These are phyloP conservation scores for Voacanga thouarsii DNA, from an alignment of 257 asterid species.

Conservation along the genomic window DNA sequence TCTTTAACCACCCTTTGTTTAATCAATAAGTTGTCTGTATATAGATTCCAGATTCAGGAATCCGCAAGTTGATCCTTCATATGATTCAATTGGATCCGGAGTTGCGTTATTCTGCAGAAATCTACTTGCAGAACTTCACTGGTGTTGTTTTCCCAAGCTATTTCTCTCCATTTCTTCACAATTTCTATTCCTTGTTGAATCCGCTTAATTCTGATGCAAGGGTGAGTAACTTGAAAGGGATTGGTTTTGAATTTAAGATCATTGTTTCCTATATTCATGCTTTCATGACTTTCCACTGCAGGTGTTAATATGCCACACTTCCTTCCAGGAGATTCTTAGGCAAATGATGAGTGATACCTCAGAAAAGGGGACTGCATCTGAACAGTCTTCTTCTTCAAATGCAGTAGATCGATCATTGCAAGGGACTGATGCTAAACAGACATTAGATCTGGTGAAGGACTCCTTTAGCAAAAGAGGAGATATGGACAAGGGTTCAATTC, in stretches of 20 bases:
- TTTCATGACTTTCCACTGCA: slow-evolving; percentile 37
- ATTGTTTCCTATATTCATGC: slow-evolving; percentile 9
- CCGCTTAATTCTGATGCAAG: slow-evolving; percentile 89
- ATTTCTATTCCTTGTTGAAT: slow-evolving; percentile 84
- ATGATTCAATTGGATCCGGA: slow-evolving; percentile 97
- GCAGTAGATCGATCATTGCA: slow-evolving; percentile 29
- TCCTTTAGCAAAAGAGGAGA: slow-evolving; percentile 38
- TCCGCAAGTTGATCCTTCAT: slow-evolving; percentile 97
- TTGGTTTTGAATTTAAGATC: slow-evolving; percentile 14
- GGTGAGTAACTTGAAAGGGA: slow-evolving; percentile 46
- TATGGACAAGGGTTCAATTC: slow-evolving; percentile 45
- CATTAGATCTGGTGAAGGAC: slow-evolving; percentile 27
- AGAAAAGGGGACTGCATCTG: slow-evolving; percentile 33
- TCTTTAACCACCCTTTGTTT: slow-evolving; percentile 13
- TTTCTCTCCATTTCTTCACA: slow-evolving; percentile 93
- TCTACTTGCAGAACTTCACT: slow-evolving; percentile 79
- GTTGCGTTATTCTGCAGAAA: slow-evolving; percentile 84
- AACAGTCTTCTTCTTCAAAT: slow-evolving; percentile 30
- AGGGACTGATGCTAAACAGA: slow-evolving; percentile 34
- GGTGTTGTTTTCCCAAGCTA: slow-evolving; percentile 88
- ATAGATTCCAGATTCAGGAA: slow-evolving; percentile 97
- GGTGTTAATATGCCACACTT: slow-evolving; percentile 92
- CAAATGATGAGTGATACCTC: slow-evolving; percentile 71
- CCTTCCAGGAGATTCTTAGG: slow-evolving; percentile 81
- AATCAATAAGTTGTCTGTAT: slow-evolving; percentile 16